These are phyloP conservation scores for Cyanodermella asteris DNA, from an alignment of 2,329 filamentous ascomycete genomes.

Conservation along the genomic window DNA sequence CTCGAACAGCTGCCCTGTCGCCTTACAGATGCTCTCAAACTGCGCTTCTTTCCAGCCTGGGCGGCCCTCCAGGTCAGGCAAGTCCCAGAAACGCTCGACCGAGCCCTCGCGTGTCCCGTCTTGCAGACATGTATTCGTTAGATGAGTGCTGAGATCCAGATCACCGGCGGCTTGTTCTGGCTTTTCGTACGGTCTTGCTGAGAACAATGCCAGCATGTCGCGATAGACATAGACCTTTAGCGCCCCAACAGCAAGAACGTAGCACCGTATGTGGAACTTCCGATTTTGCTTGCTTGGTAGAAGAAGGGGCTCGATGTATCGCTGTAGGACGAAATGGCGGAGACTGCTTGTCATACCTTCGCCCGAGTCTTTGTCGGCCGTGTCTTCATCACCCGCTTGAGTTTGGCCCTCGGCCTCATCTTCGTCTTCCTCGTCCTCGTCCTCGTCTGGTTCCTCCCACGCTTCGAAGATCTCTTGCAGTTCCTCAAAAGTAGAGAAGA, in stretches of 20 bases:
- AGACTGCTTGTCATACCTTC: slow-evolving; percentile 61
- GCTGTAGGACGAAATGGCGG: slow-evolving; percentile 86
- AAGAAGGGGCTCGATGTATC: slow-evolving; percentile 78
- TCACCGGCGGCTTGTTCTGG: slow-evolving; percentile 28
- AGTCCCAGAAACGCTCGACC: slow-evolving; percentile 54
- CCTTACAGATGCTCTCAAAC: slow-evolving; percentile 49
- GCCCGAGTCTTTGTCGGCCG: slow-evolving; percentile 12
- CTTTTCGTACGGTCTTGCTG: slow-evolving; percentile 46
- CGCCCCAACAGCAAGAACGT: slow-evolving; percentile 61
- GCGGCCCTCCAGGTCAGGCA: slow-evolving; percentile 22
- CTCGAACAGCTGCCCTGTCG: slow-evolving; percentile 63
- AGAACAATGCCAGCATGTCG: slow-evolving; percentile 85
- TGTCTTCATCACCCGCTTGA: slow-evolving; percentile 23
- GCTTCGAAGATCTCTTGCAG: slow-evolving; percentile 74
- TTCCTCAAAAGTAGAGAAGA: slow-evolving; percentile 71
- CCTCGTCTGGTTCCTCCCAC: slow-evolving; percentile 54
- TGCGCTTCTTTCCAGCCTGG: slow-evolving; percentile 34
- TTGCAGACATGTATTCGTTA: slow-evolving; percentile 93
- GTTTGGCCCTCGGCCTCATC: slow-evolving; percentile 16
- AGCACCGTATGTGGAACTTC: slow-evolving; percentile 90
- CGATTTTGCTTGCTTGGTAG: slow-evolving; percentile 38
- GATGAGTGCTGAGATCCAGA: slow-evolving; percentile 46
- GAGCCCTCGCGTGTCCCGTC: slow-evolving; percentile 35
- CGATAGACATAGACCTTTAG: slow-evolving; percentile 70
- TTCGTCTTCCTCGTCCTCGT: slow-evolving; percentile 43